phyloP scores from a whole-genome alignment of 2,329 filamentous ascomycete genomes.

The Colletotrichum melonis region DNA sequence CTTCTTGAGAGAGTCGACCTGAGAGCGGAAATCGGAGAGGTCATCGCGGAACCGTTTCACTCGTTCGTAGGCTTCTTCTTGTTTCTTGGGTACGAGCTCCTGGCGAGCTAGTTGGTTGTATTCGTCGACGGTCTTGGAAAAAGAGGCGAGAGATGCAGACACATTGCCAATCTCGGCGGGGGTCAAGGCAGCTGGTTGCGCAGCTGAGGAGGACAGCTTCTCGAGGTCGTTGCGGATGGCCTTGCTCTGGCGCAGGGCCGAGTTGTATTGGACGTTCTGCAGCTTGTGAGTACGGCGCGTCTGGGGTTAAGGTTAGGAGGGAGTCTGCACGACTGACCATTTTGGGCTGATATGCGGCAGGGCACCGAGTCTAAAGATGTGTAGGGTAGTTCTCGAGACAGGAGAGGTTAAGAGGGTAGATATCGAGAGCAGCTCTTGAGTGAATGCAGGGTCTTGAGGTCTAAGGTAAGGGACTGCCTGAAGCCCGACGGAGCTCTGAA shows the following conservation, averaged over 20 bases:
- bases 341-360: not conserved
- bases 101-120: constrained; percentile 88
- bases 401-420: not conserved
- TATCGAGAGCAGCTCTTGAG: not conserved
- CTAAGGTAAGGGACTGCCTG: not conserved
- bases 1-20: constrained; percentile 82
- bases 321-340: constrained; percentile 21
- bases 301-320: not conserved
- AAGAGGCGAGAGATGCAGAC: constrained; percentile 80
- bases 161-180: constrained; percentile 71
- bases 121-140: constrained; percentile 91
- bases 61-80: constrained; percentile 88
- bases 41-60: constrained; percentile 88
- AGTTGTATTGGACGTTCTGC: constrained; percentile 87
- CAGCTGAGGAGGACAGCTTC: constrained; percentile 69
- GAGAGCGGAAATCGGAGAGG: constrained; percentile 80
- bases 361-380: not conserved
- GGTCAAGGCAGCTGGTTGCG: constrained; percentile 72
- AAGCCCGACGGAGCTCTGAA: constrained; percentile 3
- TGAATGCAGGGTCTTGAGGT: constrained; percentile 7
- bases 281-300: constrained; percentile 41
- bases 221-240: constrained; percentile 82
- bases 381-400: not conserved
- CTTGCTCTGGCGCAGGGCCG: constrained; percentile 85
- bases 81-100: constrained; percentile 90